phyloP scores from a whole-genome alignment of 805 yeast genomes.

The Candida rishiriensis region DNA sequence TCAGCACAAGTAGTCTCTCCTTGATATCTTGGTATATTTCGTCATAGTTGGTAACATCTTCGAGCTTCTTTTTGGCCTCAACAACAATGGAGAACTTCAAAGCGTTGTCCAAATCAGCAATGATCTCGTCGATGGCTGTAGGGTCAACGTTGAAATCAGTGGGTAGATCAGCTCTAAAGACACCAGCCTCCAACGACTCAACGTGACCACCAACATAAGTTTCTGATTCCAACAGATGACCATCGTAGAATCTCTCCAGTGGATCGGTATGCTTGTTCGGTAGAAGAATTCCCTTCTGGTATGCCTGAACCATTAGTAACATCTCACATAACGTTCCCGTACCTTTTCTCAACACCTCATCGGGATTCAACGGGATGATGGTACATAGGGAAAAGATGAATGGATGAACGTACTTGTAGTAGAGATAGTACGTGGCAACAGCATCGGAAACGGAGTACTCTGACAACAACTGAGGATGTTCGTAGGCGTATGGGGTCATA shows the following conservation, averaged over 20 bases:
- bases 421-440: slow-evolving; percentile 93
- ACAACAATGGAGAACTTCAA: slow-evolving; percentile 78
- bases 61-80: slow-evolving; percentile 69
- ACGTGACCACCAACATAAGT: slow-evolving; percentile 99
- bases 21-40: slow-evolving; percentile 63
- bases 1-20: slow-evolving; percentile 51
- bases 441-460: slow-evolving; percentile 99
- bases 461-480: slow-evolving; percentile 85
- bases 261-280: slow-evolving; percentile 96
- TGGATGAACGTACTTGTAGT: slow-evolving; percentile 96
- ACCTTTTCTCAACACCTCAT: slow-evolving; percentile 92
- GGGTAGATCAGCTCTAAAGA: slow-evolving; percentile 83
- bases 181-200: slow-evolving; percentile 96
- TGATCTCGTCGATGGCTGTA: slow-evolving; percentile 72
- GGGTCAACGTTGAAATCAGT: slow-evolving; percentile 76
- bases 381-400: slow-evolving; percentile 94
- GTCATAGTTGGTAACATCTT: slow-evolving; percentile 75
- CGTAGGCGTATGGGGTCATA: slow-evolving; percentile 97
- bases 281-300: slow-evolving; percentile 63
- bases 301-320: slow-evolving; percentile 96
- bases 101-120: slow-evolving; percentile 70
- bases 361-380: slow-evolving; percentile 93
- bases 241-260: slow-evolving; percentile 89
- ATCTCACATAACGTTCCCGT: slow-evolving; percentile 98
- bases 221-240: slow-evolving; percentile 89